These are phyloP conservation scores for Mycena latifolia DNA, from an alignment of 768 basidiomycete genomes.

Conservation along the genomic window DNA sequence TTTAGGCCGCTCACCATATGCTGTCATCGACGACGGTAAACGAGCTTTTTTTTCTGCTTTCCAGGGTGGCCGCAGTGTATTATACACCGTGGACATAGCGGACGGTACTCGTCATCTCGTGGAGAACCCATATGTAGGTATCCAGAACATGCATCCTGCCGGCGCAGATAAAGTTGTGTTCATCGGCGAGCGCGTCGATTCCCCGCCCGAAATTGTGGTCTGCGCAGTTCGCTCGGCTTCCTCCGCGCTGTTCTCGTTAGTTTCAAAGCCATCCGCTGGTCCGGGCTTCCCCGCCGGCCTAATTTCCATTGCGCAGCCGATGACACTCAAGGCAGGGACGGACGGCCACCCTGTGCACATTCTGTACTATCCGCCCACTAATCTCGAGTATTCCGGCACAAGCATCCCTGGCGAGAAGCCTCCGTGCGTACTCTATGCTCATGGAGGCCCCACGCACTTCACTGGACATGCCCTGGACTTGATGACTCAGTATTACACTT, in stretches of 20 bases:
- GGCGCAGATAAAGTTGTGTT: constrained; percentile 53
- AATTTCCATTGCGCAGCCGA: constrained; percentile 63
- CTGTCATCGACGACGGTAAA: constrained; percentile 53
- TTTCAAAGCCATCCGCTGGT: constrained; percentile 35
- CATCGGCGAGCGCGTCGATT: constrained; percentile 56
- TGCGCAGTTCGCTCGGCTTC: constrained; percentile 43
- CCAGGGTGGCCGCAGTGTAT: constrained; percentile 53
- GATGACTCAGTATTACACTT: constrained; percentile 74
- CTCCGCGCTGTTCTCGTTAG: constrained; percentile 32
- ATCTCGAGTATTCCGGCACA: constrained; percentile 68
- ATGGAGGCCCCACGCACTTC: constrained; percentile 78
- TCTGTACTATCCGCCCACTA: constrained; percentile 76
- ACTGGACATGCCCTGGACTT: constrained; percentile 62
- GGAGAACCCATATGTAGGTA: constrained; percentile 56
- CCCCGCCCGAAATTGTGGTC: constrained; percentile 52
- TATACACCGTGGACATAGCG: constrained; percentile 54
- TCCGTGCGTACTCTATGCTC: constrained; percentile 73
- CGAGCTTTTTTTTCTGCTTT: constrained; percentile 53
- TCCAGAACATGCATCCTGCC: constrained; percentile 51
- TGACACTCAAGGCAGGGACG: constrained; percentile 53
- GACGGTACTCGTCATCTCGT: constrained; percentile 46
- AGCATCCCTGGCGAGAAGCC: constrained; percentile 67
- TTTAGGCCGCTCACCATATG: constrained; percentile 62
- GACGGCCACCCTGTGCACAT: constrained; percentile 63
- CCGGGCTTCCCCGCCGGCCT: constrained; percentile 45